Percentiles rank a stretch among this genome's conserved stretches.
These are phyloP conservation scores for Collybiopsis luxurians DNA, from an alignment of 768 basidiomycete genomes.

Conservation along the genomic window DNA sequence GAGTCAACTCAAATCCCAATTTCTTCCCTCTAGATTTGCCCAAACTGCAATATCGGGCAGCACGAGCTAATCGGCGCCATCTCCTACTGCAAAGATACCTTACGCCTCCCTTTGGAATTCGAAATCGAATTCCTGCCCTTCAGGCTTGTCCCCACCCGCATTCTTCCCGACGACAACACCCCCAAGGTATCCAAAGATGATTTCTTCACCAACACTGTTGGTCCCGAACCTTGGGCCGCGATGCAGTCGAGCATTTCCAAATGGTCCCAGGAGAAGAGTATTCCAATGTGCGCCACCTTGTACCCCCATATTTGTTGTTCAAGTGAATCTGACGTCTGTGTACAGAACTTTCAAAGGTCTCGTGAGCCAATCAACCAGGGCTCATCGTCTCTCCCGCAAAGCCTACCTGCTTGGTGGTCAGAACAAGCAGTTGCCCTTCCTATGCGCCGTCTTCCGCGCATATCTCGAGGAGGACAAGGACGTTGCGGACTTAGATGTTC, in stretches of 20 bases:
- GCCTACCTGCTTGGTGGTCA: conserved; percentile 64
- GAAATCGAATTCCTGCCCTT: conserved; percentile 53
- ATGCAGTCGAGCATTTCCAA: conserved; percentile 43
- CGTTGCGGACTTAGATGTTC: conserved; percentile 54
- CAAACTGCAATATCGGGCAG: conserved; percentile 52
- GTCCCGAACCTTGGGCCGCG: conserved; percentile 44
- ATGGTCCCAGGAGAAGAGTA: conserved; percentile 54
- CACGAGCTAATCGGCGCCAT: conserved; percentile 52
- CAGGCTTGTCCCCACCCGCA: conserved; percentile 38
- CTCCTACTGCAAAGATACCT: conserved; percentile 42
- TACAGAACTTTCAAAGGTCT: conserved; percentile 56
- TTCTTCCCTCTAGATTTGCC: conserved; percentile 36
- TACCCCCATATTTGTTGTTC: conserved; percentile 9
- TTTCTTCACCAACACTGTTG: conserved; percentile 46
- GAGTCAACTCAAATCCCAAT: conserved; percentile 5
- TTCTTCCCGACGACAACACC: conserved; percentile 31
- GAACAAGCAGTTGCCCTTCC: conserved; percentile 51
- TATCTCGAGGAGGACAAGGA: conserved; percentile 66
- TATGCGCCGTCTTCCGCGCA: conserved; percentile 61
- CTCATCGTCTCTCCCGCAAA: conserved; percentile 71
- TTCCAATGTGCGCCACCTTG: conserved; percentile 50
- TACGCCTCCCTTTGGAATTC: conserved; percentile 46
- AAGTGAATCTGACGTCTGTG: background rate
- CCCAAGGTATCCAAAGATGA: conserved; percentile 38
- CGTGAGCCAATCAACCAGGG: conserved; percentile 62